phyloP scores from a whole-genome alignment of 768 basidiomycete genomes.

The Lentinula edodes region DNA sequence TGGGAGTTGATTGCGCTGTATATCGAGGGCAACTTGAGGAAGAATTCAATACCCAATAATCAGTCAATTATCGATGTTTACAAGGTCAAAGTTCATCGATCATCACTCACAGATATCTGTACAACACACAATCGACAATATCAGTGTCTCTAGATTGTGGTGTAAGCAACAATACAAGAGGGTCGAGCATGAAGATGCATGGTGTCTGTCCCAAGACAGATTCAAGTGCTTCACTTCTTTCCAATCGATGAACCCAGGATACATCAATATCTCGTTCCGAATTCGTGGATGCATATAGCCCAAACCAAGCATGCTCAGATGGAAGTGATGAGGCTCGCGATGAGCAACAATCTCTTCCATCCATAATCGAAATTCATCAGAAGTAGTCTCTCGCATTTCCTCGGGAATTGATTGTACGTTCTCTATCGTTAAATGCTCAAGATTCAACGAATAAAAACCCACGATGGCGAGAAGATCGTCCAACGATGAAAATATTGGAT shows the following conservation, averaged over 20 bases:
- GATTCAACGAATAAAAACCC: not conserved
- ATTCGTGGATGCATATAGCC: not conserved
- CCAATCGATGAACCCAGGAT: not conserved
- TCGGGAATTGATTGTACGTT: not conserved
- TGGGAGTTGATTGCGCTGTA: not conserved
- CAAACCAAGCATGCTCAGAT: not conserved
- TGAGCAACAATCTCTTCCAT: not conserved
- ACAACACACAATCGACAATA: not conserved
- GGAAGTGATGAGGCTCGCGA: not conserved
- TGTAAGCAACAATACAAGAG: conserved; percentile 1
- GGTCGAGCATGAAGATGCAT: not conserved
- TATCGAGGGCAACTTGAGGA: not conserved
- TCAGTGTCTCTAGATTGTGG: not conserved
- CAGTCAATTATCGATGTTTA: not conserved
- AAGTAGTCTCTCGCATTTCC: not conserved
- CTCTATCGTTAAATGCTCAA: not conserved
- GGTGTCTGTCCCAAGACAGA: not conserved
- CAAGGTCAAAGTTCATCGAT: not conserved
- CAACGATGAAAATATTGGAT: not conserved
- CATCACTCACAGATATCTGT: not conserved
- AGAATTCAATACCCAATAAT: too few relatives aligned
- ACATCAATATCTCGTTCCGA: not conserved
- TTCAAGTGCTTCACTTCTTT: not conserved
- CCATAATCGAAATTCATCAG: not conserved
- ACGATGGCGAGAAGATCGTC: not conserved